Base-by-base conservation (phyloP, 352 stramenopile species). In the Phytopythium cucurbitacearum region DNA sequence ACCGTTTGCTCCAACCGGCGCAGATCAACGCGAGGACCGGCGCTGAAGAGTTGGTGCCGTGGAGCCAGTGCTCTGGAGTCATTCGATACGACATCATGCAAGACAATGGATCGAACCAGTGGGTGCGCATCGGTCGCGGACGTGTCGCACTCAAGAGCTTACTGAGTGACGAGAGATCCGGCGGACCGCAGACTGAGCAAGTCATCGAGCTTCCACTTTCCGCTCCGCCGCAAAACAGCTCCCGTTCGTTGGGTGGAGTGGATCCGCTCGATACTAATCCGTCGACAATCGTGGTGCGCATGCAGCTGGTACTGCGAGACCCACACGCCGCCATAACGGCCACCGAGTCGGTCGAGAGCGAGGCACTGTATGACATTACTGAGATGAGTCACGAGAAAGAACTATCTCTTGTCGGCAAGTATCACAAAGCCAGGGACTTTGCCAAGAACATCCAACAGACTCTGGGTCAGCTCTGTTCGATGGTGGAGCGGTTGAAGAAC, bases 351-450 rank as follows among this genome's bases (percentile, higher is more conserved):
- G 40, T 72, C 3, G 60, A 64, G 8, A 73, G 63, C 32, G 67
- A 73, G 38, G 59, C 60, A 4, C 13, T 76, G 34, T 73, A 73
- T 51, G 56, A 59, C 12, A 57, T 58, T 4, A 51, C 63, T 0
- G 67, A 76, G 28, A 62, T 73, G 57, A 64, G 73, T 33, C 60
- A 50, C 38, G 63, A 67, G 15, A 68, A 65, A 28, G 59, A 67
- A 15, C 47, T 76, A 16, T 64, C 67, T 3, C 55, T 69, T 39
- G 63, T 76, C 7, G 67, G 65, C 16, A 76, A 76, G 52, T 73
- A 71, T 39, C 67, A 72, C 56, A 70, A 70, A 46, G 67, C 67
- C 10, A 70, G 65, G 48, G 60, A 73, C 40, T 63, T 76, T 0
- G 67, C 67, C 10, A 65, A 62, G 7, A 72, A 62, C n/a, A 67